These are phyloP conservation scores for Petunia hybrid DNA, from an alignment of 305 asterid species.

Conservation along the genomic window DNA sequence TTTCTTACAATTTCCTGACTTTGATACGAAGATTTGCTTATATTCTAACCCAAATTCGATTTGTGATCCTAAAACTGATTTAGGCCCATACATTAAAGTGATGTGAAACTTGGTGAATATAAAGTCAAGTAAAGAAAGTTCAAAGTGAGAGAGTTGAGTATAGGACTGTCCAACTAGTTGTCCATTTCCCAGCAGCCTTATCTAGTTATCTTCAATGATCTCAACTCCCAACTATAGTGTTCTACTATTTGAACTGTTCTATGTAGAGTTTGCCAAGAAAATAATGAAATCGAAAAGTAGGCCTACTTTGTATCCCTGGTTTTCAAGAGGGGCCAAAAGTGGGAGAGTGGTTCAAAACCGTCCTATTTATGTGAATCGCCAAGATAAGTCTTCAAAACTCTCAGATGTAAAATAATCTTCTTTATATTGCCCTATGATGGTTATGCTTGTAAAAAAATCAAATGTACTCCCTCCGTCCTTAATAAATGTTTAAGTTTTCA, in stretches of 20 bases:
- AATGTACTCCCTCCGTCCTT: too few species aligned
- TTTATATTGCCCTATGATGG: too few species aligned
- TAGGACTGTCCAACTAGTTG: slow-evolving; percentile 18
- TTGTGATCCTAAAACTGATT: too few species aligned
- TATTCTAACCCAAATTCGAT: too few species aligned
- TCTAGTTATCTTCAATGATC: background rate
- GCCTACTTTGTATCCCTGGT: background rate
- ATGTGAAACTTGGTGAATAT: background rate
- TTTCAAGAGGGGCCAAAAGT: background rate
- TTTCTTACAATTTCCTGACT: too few species aligned
- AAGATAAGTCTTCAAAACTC: background rate
- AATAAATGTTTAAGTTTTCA: too few species aligned
- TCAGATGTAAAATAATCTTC: too few species aligned
- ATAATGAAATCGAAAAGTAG: background rate
- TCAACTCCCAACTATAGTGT: slow-evolving; percentile 15
- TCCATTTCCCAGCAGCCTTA: slow-evolving; percentile 15
- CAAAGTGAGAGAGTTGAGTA: background rate
- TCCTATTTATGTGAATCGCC: too few species aligned
- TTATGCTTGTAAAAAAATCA: background rate
- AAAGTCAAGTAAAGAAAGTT: slow-evolving; percentile 3
- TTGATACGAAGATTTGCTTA: too few species aligned
- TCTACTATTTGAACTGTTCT: background rate
- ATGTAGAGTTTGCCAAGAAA: background rate
- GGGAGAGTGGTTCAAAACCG: too few species aligned
- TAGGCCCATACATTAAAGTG: too few species aligned